A percentile compares a stretch with the other conserved stretches of the same genome.
These are phyloP conservation scores for Monosporozyma siamensis DNA, from an alignment of 805 yeast species.

Conservation along the genomic window DNA sequence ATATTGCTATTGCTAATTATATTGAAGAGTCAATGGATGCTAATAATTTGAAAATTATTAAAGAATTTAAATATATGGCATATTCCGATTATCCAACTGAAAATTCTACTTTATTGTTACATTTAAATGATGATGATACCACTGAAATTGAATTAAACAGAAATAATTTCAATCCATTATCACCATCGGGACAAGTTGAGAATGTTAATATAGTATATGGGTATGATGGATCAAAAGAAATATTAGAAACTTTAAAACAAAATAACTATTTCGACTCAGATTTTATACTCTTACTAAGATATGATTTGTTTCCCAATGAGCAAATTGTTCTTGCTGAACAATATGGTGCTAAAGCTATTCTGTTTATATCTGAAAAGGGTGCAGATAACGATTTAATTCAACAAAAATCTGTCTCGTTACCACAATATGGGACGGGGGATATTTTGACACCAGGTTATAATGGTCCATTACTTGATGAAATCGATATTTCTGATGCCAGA, in stretches of 20 bases:
- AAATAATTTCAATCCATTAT: slow-evolving; percentile 59
- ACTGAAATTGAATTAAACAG: slow-evolving; percentile 22
- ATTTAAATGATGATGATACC: background rate
- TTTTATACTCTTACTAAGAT: slow-evolving; percentile 50
- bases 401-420: slow-evolving; percentile 43
- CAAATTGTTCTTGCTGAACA: slow-evolving; percentile 48
- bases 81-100: slow-evolving; percentile 49
- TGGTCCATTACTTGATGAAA: slow-evolving; percentile 35
- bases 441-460: slow-evolving; percentile 68
- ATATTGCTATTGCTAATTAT: slow-evolving; percentile 58
- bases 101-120: background rate
- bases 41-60: slow-evolving; percentile 43
- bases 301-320: slow-evolving; percentile 43
- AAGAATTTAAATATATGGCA: slow-evolving; percentile 37
- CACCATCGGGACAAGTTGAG: slow-evolving; percentile 46
- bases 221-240: slow-evolving; percentile 54
- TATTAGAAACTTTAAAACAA: slow-evolving; percentile 37
- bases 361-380: slow-evolving; percentile 49
- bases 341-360: slow-evolving; percentile 51
- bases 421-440: slow-evolving; percentile 65
- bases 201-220: slow-evolving; percentile 49
- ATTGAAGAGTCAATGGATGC: slow-evolving; percentile 49
- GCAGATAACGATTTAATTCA: slow-evolving; percentile 28
- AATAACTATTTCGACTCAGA: slow-evolving; percentile 35
- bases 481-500: slow-evolving; percentile 38